Base-by-base conservation (phyloP, 2,329 filamentous ascomycete genomes). In the Colletotrichum truncatum region DNA sequence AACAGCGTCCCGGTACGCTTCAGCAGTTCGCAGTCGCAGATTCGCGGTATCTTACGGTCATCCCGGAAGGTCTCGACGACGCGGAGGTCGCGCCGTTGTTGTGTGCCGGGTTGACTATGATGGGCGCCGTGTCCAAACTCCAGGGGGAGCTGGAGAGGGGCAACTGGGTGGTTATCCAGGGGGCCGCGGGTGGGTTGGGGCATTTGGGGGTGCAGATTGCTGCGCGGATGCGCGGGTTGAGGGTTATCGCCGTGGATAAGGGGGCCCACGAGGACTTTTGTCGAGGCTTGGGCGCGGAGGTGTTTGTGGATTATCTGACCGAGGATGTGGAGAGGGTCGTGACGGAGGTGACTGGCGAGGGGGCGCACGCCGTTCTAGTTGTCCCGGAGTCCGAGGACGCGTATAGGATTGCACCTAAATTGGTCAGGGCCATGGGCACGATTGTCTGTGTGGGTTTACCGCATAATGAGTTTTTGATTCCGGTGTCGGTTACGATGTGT, bases 191-290 rank as follows among this genome's bases (percentile, higher is more conserved):
- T 0, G 76, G 76, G 0, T 67, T 78, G 4, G 76, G 76, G 0
- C 76, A 78, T 16, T 21, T 78, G 0, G 76, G 75, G 1, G 70
- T 78, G 0, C 76, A 78, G 25, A 75, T 76, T 3, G 72, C 75
- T 0, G 67, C 55, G 6, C 64, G 60, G 2, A 6, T 74, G 1
- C 67, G 61, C 2, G 64, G 63, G 0, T 67, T 69, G 6, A 66
- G 71, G 0, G 72, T 76, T 0, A 74, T 78, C 2, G 75, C 72
- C 0, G 54, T 78, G 0, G 76, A 78, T n/a, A 57, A 68, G 0
- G 73, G 74, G 2, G 46, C 69, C 0, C 72, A 73, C 4, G 70
- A 71, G 1, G 52, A 69, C 0, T 21, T 75, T 3, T 72, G 70
- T 10, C 53, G 71, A 3, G 60, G 60, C 0, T 70, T 70, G 4